These are phyloP conservation scores for Acephala macrosclerotiorum DNA, from an alignment of 2,329 filamentous ascomycete genomes.

Conservation along the genomic window DNA sequence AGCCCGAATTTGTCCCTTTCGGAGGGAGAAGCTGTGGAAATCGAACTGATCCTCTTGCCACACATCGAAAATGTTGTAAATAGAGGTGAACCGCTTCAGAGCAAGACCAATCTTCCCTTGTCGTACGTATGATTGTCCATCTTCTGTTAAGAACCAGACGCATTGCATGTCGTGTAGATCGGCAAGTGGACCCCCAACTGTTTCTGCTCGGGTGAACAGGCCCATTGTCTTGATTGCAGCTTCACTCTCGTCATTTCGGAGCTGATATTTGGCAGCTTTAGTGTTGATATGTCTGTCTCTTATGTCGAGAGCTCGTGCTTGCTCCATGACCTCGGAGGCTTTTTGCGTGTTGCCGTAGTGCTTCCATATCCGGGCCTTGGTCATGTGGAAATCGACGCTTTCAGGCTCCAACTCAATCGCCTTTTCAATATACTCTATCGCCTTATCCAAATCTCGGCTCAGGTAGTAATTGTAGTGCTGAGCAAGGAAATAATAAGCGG, in stretches of 20 bases:
- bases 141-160: slow-evolving; percentile 95
- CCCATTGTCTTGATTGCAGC: slow-evolving; percentile 87
- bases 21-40: slow-evolving; percentile 96
- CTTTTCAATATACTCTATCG: slow-evolving; percentile 82
- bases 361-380: slow-evolving; percentile 94
- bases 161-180: slow-evolving; percentile 99
- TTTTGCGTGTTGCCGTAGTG: slow-evolving; percentile 81
- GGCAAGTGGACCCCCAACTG: slow-evolving; percentile 83
- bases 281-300: slow-evolving; percentile 98
- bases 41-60: slow-evolving; percentile 99
- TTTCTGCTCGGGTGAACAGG: slow-evolving; percentile 92
- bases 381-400: slow-evolving; percentile 92
- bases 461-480: slow-evolving; percentile 96
- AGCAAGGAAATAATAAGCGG: slow-evolving; percentile 90
- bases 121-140: slow-evolving; percentile 87
- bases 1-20: slow-evolving; percentile 93
- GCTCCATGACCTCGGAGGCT: slow-evolving; percentile 88
- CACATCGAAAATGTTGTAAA: slow-evolving; percentile 92
- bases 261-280: slow-evolving; percentile 95
- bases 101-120: slow-evolving; percentile 85
- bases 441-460: slow-evolving; percentile 84
- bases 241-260: slow-evolving; percentile 91
- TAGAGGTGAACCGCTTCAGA: slow-evolving; percentile 87
- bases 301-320: slow-evolving; percentile 83
- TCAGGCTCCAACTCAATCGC: slow-evolving; percentile 81